Conservation (phyloP, 345 rosid species). For the Syzygium grande region DNA sequence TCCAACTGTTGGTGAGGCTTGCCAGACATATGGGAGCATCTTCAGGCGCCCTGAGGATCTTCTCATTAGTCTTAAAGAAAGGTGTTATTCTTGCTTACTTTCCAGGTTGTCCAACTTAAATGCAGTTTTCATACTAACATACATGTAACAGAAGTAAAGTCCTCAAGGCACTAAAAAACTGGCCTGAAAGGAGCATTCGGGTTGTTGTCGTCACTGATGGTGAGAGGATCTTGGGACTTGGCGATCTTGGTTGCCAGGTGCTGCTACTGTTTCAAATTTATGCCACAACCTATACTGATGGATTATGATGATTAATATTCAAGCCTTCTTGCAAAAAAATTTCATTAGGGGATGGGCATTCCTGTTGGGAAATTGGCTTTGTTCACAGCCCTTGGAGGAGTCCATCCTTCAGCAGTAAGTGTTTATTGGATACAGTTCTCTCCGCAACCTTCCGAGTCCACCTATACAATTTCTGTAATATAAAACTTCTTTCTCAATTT, state of each 20-base stretch:
- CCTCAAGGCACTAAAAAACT: constrained; percentile 81
- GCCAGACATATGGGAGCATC: constrained; percentile 90
- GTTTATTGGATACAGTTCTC: not conserved
- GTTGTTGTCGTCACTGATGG: constrained; percentile 95
- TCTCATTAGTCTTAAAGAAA: constrained; percentile 85
- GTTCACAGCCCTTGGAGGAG: constrained; percentile 85
- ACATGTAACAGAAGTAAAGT: constrained; percentile 53
- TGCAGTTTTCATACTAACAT: not conserved
- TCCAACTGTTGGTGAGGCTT: constrained; percentile 96
- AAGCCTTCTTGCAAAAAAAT: not conserved
- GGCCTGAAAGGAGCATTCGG: constrained; percentile 81
- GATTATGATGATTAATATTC: not conserved
- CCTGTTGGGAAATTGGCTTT: constrained; percentile 82
- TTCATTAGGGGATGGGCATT: constrained; percentile 76
- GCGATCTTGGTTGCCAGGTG: constrained; percentile 99
- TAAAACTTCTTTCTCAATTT: not conserved
- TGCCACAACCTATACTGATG: not conserved
- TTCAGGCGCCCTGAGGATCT: constrained; percentile 97
- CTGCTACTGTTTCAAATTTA: not conserved
- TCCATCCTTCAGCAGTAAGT: constrained; percentile 81
- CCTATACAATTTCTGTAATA: not conserved
- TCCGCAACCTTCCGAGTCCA: not conserved
- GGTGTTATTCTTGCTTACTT: constrained; percentile 22
- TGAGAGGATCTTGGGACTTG: constrained; percentile 86
- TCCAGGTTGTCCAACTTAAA: not conserved